These are phyloP conservation scores for Ophiostoma novo-ulmi DNA, from an alignment of 2,329 filamentous ascomycete species.

Conservation along the genomic window DNA sequence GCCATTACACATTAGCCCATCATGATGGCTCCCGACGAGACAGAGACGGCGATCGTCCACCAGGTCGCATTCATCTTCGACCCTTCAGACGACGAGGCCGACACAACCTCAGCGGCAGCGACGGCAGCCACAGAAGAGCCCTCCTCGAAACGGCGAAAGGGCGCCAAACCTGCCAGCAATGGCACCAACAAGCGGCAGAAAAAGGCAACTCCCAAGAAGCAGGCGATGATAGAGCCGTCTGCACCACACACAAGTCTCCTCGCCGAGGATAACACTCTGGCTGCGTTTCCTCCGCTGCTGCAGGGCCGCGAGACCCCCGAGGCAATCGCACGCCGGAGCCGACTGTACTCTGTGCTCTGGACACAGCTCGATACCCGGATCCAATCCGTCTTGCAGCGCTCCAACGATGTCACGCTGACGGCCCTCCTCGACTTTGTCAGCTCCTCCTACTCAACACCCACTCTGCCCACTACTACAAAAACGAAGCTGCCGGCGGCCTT, in stretches of 20 bases:
- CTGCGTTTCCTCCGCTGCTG: slow-evolving; percentile 49
- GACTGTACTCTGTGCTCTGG: slow-evolving; percentile 62
- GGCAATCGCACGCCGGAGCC: slow-evolving; percentile 50
- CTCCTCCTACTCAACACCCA: slow-evolving; percentile 31
- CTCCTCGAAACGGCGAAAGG: slow-evolving; percentile 12
- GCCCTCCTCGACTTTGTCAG: slow-evolving; percentile 55
- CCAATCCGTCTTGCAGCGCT: slow-evolving; percentile 54
- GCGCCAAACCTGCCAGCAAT: background rate
- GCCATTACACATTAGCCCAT: background rate
- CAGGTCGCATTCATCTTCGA: slow-evolving; percentile 61
- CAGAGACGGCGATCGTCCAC: slow-evolving; percentile 21
- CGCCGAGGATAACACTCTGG: slow-evolving; percentile 19
- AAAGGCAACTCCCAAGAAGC: slow-evolving; percentile 1
- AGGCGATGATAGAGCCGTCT: background rate
- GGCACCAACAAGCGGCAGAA: slow-evolving; percentile 3
- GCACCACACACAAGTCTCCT: slow-evolving; percentile 2
- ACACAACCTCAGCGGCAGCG: slow-evolving; percentile 12
- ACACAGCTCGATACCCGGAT: slow-evolving; percentile 57
- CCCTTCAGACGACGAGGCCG: slow-evolving; percentile 41
- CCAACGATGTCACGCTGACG: slow-evolving; percentile 56
- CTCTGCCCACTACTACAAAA: slow-evolving; percentile 22
- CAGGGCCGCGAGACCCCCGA: slow-evolving; percentile 49
- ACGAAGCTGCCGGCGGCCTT: slow-evolving; percentile 63
- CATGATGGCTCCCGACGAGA: slow-evolving; percentile 19
- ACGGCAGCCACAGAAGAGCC: background rate